Percentiles rank a stretch among this genome's conserved stretches.
These are phyloP conservation scores for Alloteropsis semialata DNA, from an alignment of 176 grass and related monocot genomes.

Conservation along the genomic window DNA sequence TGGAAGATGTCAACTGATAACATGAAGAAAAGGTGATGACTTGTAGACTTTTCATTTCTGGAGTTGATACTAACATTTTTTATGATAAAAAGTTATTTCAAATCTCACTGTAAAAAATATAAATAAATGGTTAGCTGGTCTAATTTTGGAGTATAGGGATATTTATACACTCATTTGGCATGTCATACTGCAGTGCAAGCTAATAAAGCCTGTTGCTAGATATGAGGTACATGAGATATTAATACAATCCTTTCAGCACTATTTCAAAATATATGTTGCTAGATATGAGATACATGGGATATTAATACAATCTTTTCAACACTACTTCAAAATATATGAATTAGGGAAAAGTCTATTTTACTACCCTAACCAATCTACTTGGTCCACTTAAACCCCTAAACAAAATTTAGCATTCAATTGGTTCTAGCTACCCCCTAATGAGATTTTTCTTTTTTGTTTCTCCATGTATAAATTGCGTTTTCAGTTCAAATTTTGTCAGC, in stretches of 20 bases:
- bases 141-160: not conserved
- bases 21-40: slow-evolving; percentile 86
- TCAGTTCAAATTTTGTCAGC: too few species aligned
- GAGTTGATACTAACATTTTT: not conserved
- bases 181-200: not conserved
- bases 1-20: slow-evolving; percentile 95
- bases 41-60: slow-evolving; percentile 23
- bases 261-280: not conserved
- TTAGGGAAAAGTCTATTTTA: too few species aligned
- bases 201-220: not conserved
- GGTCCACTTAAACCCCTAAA: too few species aligned
- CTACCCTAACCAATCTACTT: too few species aligned
- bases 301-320: too few species aligned
- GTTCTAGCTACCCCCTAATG: too few species aligned
- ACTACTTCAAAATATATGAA: too few species aligned
- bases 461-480: too few species aligned
- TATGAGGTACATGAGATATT: not conserved
- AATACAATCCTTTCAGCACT: not conserved
- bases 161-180: not conserved
- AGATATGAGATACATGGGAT: too few species aligned
- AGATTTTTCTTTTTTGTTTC: too few species aligned
- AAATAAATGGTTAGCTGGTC: not conserved
- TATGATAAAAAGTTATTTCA: not conserved
- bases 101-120: not conserved
- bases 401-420: too few species aligned